A percentile compares a stretch with the other conserved stretches of the same genome.
These are phyloP conservation scores for Linderniella brevidens DNA, from an alignment of 257 asterid genomes.

Conservation along the genomic window DNA sequence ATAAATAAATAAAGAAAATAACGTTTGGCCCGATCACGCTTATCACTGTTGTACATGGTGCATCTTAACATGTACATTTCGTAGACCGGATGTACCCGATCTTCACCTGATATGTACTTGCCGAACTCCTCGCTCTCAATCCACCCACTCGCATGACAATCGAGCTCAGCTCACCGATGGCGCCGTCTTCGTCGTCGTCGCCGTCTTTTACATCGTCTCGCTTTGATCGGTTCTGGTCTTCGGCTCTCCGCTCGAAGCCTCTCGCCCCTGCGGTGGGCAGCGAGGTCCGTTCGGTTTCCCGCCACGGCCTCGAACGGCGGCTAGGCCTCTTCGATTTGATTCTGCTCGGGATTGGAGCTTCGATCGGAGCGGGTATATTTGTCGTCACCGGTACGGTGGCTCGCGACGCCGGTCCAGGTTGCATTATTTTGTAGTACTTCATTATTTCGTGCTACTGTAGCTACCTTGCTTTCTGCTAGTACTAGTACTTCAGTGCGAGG, in stretches of 20 bases:
- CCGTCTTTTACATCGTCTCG: conserved; percentile 16
- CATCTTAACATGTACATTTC: too few relatives aligned
- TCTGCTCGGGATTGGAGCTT: conserved; percentile 83
- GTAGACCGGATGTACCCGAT: too few relatives aligned
- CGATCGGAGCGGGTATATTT: conserved; percentile 93
- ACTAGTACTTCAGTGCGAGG: too few relatives aligned
- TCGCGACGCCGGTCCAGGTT: conserved; percentile 89
- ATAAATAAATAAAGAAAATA: too few relatives aligned
- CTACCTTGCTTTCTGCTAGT: too few relatives aligned
- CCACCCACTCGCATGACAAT: conserved; percentile 3
- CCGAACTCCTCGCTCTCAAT: not conserved
- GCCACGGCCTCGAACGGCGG: conserved; percentile 61
- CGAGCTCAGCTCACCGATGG: conserved; percentile 18
- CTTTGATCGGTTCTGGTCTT: conserved; percentile 46
- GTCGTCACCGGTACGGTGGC: conserved; percentile 98
- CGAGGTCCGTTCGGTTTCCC: conserved; percentile 25
- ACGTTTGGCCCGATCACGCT: too few relatives aligned
- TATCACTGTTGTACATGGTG: too few relatives aligned
- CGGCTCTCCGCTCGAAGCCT: conserved; percentile 58
- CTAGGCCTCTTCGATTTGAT: conserved; percentile 68
- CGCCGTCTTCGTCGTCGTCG: too few relatives aligned
- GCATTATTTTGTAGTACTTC: conserved; percentile 6
- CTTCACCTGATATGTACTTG: too few relatives aligned
- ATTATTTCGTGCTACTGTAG: too few relatives aligned
- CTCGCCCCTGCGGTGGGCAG: conserved; percentile 27